Evolutionary conservation across 1,284 basidiomycete genomes (phyloP).

Genomic region (Agaricales sp.): DNA sequence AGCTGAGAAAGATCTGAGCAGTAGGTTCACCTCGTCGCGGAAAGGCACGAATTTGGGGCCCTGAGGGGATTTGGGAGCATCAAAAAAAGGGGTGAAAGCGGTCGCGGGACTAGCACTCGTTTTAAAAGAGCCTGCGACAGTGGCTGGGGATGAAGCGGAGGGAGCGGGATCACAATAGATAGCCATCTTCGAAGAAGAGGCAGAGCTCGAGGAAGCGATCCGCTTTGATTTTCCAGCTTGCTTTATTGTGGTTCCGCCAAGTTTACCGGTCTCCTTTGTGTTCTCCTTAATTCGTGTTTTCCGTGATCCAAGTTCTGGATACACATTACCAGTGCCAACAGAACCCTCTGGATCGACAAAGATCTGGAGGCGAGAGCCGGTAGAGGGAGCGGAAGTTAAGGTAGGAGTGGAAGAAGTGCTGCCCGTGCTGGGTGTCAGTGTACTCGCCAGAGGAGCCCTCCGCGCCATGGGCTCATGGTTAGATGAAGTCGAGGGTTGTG

Average conservation of each 20-base stretch:
- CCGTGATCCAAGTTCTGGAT: conserved; percentile 64
- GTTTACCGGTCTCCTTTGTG: conserved; percentile 52
- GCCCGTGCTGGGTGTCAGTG: neutral
- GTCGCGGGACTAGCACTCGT: conserved; percentile 27
- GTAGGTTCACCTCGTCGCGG: conserved; percentile 45
- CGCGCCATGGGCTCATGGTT: neutral
- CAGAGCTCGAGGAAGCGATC: conserved; percentile 29
- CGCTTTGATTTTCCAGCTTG: conserved; percentile 47
- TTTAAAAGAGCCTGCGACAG: conserved; percentile 18
- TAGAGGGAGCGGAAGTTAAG: conserved; percentile 21
- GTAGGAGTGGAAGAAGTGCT: conserved; percentile 15
- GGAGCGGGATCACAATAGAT: conserved; percentile 44
- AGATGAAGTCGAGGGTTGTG: conserved; percentile 6
- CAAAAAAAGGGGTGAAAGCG: conserved; percentile 18
- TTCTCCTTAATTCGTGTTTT: conserved; percentile 71
- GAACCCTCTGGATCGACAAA: conserved; percentile 59
- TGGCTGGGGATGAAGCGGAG: conserved; percentile 29
- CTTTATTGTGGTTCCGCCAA: conserved; percentile 51
- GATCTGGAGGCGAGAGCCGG: conserved; percentile 52
- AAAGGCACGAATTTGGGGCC: conserved; percentile 58
- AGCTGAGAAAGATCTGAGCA: conserved; percentile 8
- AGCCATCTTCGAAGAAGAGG: conserved; percentile 36
- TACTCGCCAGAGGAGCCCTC: neutral
- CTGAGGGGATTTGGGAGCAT: conserved; percentile 21
- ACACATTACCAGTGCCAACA: conserved; percentile 38